Base-by-base conservation (phyloP, 768 basidiomycete species). In the Pleurotus ostreatus region DNA sequence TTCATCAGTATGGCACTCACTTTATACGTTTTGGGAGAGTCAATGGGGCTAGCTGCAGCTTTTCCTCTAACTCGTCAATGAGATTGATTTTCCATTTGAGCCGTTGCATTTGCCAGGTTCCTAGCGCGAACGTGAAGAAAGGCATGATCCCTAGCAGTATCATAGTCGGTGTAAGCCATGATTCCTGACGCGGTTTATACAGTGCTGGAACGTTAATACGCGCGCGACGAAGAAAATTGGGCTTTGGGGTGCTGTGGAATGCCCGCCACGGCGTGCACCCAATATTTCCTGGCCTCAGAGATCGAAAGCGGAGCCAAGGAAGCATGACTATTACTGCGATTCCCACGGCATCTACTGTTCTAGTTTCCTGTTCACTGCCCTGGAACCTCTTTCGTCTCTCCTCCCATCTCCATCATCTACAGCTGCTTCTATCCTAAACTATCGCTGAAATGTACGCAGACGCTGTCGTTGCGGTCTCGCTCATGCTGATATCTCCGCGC, bases 71-170 rank as follows among this genome's bases (percentile, higher is more conserved):
- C 64, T 98, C 92, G 61, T 97, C 92, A 59, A 98, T 98, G 49
- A 99, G 78, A 52, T 84, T 82, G 45, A 96, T 76, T 71, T 99
- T 99, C 97, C 97, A 99, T 68, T 91, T 83, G 26, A 98, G 80
- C 47, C 97, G 84, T 63, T 92, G 82, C 30, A 99, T 75, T 71
- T 99, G 97, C 96, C 96, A 98, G 16, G 84, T 82, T 15, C 97
- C 96, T 59, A 99, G 75, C 13, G 80, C 88, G 61, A 94, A 93
- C 0, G 94, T 93, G 66, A 97, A 86, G 58, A 98, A 74, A 1
- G 97, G 97, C 55, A 97, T 89, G 62, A 89, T 80, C 30, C 92
- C 91, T 57, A 94, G 74, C 26, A 93, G 70, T 16, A 90, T 59
- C 76, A 92, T 81, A 7, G 86, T 84, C 1, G 89, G 86, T 43